These are phyloP conservation scores for Russula sp. DNA, from an alignment of 768 basidiomycete genomes.

Conservation along the genomic window DNA sequence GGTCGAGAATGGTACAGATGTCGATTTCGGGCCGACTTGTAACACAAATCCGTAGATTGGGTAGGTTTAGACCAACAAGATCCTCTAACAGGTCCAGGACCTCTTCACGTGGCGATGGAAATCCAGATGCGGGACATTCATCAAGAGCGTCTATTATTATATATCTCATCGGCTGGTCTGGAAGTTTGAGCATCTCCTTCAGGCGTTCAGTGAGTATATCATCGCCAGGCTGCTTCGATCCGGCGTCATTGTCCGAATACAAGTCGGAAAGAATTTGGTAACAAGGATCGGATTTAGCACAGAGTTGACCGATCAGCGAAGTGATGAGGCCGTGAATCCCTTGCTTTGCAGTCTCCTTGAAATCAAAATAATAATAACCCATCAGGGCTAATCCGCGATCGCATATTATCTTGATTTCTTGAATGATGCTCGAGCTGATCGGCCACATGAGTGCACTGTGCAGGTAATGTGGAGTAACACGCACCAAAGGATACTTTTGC, in stretches of 20 bases:
- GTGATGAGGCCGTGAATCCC: background rate
- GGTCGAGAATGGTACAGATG: background rate
- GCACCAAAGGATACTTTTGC: constrained; percentile 4
- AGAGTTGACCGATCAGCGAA: background rate
- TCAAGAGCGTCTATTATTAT: constrained; percentile 10
- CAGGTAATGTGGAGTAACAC: background rate
- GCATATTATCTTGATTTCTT: background rate
- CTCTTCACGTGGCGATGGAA: background rate
- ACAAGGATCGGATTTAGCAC: background rate
- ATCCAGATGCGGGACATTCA: constrained; percentile 2
- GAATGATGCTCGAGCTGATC: background rate
- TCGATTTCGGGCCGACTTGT: constrained; percentile 5
- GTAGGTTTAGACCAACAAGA: background rate
- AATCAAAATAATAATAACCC: constrained; percentile 5
- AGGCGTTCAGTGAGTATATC: background rate
- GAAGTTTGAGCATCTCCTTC: background rate
- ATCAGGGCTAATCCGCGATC: background rate
- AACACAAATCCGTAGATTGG: background rate
- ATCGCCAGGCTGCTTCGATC: background rate
- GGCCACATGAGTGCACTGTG: background rate
- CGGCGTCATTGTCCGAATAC: background rate
- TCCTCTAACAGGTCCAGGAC: background rate
- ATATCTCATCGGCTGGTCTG: background rate
- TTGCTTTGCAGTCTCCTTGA: background rate
- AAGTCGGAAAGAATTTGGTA: background rate